Evolutionary conservation across 768 basidiomycete species (phyloP).

Genomic region (Suillus americanus): DNA sequence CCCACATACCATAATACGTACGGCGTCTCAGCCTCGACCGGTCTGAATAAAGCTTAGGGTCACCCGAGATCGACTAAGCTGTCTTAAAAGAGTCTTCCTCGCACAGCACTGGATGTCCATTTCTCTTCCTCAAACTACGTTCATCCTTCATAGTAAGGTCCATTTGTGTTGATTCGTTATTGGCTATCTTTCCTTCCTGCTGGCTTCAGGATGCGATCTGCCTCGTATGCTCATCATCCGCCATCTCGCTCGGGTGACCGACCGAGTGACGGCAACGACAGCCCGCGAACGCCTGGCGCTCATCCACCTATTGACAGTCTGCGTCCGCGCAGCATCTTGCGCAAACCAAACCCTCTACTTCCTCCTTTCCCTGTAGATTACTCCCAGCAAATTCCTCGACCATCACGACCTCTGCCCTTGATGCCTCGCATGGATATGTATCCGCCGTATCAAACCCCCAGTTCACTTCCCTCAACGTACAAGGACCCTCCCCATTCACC

Average conservation of each 20-base stretch:
- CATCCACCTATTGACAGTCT: constrained; percentile 6
- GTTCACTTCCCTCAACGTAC: constrained; percentile 17
- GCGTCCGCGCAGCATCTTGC: constrained; percentile 20
- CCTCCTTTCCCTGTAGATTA: constrained; percentile 8
- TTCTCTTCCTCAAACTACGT: constrained; percentile 9
- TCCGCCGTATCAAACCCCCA: constrained; percentile 15
- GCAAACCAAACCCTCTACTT: constrained; percentile 10
- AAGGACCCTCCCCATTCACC: constrained; percentile 21
- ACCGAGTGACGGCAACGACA: background rate
- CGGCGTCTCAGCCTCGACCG: constrained; percentile 17
- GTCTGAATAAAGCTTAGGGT: constrained; percentile 17
- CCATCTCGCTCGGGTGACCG: constrained; percentile 10
- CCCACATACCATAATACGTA: constrained; percentile 3
- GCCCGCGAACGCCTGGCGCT: constrained; percentile 4
- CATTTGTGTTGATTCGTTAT: background rate
- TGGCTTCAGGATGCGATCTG: constrained; percentile 15
- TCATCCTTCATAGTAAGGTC: background rate
- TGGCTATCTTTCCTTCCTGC: constrained; percentile 6
- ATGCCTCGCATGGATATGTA: constrained; percentile 12
- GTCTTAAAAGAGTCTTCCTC: constrained; percentile 4
- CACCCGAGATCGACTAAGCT: background rate
- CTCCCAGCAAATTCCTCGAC: constrained; percentile 2
- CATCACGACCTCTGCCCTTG: constrained; percentile 9
- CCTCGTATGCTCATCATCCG: constrained; percentile 23
- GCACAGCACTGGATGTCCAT: background rate